Conservation (phyloP, 2,329 filamentous ascomycete genomes). For the Aspergillus tanneri region DNA sequence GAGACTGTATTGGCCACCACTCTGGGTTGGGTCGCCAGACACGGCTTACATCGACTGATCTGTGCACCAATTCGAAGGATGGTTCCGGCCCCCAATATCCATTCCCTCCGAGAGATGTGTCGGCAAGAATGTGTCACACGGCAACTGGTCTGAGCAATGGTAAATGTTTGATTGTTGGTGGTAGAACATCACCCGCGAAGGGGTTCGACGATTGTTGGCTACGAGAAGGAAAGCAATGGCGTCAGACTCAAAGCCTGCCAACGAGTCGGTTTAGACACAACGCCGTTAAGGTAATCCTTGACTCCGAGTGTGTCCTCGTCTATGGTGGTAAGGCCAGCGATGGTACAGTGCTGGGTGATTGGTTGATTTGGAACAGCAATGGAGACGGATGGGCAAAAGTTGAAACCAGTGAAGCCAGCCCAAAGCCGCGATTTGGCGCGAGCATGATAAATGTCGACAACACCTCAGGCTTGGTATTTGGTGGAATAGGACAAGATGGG, state of each 20-base stretch:
- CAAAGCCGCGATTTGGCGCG: slow-evolving; percentile 57
- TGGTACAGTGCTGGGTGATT: slow-evolving; percentile 51
- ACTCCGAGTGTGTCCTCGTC: slow-evolving; percentile 52
- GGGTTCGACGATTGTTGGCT: slow-evolving; percentile 75
- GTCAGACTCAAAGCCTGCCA: slow-evolving; percentile 63
- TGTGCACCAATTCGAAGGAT: slow-evolving; percentile 50
- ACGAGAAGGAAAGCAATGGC: slow-evolving; percentile 63
- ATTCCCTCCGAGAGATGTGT: slow-evolving; percentile 41
- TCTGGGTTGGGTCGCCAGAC: slow-evolving; percentile 48
- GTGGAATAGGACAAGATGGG: slow-evolving; percentile 68
- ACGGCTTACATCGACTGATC: slow-evolving; percentile 49
- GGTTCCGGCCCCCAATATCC: slow-evolving; percentile 47
- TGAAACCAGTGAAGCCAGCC: slow-evolving; percentile 34
- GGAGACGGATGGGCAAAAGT: slow-evolving; percentile 53
- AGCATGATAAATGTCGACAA: slow-evolving; percentile 43
- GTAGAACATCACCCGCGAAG: slow-evolving; percentile 71
- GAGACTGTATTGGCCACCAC: slow-evolving; percentile 37
- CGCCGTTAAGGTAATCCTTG: slow-evolving; percentile 50
- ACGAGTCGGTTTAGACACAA: slow-evolving; percentile 74
- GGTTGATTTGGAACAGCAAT: slow-evolving; percentile 54
- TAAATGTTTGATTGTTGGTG: slow-evolving; percentile 69
- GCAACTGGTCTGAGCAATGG: slow-evolving; percentile 63
- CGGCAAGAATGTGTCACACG: slow-evolving; percentile 69
- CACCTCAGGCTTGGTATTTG: slow-evolving; percentile 64
- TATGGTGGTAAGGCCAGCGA: slow-evolving; percentile 61